Evolutionary conservation across 2,329 filamentous ascomycete genomes (phyloP), one percentile per base, ranked within the genome.

Genomic region (Elsinoe australis): DNA sequence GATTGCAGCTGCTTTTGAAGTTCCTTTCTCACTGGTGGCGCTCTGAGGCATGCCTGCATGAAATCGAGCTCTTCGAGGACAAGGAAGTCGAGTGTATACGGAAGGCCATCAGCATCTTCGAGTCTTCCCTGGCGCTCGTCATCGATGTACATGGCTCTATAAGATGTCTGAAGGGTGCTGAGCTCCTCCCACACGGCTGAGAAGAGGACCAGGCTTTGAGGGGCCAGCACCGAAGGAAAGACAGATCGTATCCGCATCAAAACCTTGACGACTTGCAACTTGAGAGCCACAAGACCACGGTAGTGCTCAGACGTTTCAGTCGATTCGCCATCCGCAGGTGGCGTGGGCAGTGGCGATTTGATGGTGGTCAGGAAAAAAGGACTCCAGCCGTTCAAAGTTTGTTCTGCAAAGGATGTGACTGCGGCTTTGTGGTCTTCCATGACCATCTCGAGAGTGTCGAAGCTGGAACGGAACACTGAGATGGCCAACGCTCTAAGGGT

Each of bases 391-490:
- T 44, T 54, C 41, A 96, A 74, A 0, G 87, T 80, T 60, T 94
- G 85, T 52, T 95, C 87, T 47, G 90, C 88, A 64, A 98, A 98
- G 1, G 75, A 76, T 66, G 87, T 92, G 52, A 96, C 87, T 49
- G 86, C 86, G 50, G 77, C 76, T 59, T 86, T 85, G 67, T 96
- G 86, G 57, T 94, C 87, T 56, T 95, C 89, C 73, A 95, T 85
- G 55, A 96, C 85, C 79, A 95, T 94, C 67, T 96, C 88, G 70
- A 98, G 79, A 49, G 92, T 86, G 63, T 96, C 88, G 64, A 98
- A 94, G 67, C 87, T 95, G 41, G 81, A 81, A 50, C 87, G 79
- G 72, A 96, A 95, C 50, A 95, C 86, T 32, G 85, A 87, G 33
- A 96, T 83, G 31, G 92, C 86, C 56, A 96, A 73, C 22, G 88